phyloP scores from a whole-genome alignment of 768 basidiomycete genomes.

The Tricholoma saponaceum region DNA sequence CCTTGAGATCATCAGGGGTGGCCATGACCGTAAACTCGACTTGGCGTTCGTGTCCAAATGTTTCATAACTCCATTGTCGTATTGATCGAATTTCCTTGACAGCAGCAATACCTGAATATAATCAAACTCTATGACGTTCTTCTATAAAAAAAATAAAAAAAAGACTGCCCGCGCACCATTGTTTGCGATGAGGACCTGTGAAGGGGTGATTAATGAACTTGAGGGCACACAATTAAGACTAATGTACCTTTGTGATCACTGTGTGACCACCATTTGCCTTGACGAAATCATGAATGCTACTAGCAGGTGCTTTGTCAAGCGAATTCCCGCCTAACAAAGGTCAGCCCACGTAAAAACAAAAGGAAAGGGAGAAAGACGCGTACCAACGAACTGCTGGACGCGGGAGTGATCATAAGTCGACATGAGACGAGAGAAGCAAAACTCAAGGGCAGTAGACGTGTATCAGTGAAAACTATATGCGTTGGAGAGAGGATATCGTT shows the following conservation, averaged over 20 bases:
- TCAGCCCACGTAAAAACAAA: conserved; percentile 12
- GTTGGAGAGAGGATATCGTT: conserved; percentile 2
- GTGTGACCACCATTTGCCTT: conserved; percentile 91
- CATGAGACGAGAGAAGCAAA: conserved; percentile 29
- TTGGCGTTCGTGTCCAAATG: conserved; percentile 92
- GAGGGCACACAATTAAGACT: conserved; percentile 7
- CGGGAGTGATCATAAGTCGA: conserved; percentile 51
- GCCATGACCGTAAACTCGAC: conserved; percentile 99
- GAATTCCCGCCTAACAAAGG: conserved; percentile 81
- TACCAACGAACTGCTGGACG: conserved; percentile 53
- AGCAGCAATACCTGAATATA: conserved; percentile 83
- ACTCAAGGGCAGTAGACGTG: conserved; percentile 8
- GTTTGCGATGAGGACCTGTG: conserved; percentile 95
- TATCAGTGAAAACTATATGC: conserved; percentile 7
- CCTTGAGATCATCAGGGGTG: conserved; percentile 96
- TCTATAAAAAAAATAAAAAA: neutral
- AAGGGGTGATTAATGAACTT: neutral
- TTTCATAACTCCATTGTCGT: conserved; percentile 99
- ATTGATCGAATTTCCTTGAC: conserved; percentile 99
- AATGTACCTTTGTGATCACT: conserved; percentile 91
- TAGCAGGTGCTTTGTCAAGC: conserved; percentile 75
- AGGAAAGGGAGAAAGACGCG: conserved; percentile 12
- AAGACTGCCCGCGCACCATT: conserved; percentile 57
- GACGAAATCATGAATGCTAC: conserved; percentile 87
- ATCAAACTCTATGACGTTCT: conserved; percentile 1